Percentiles rank a stretch among this genome's conserved stretches.
Conservation (phyloP, 306 rosid species). For the Cicer cuneatum region DNA sequence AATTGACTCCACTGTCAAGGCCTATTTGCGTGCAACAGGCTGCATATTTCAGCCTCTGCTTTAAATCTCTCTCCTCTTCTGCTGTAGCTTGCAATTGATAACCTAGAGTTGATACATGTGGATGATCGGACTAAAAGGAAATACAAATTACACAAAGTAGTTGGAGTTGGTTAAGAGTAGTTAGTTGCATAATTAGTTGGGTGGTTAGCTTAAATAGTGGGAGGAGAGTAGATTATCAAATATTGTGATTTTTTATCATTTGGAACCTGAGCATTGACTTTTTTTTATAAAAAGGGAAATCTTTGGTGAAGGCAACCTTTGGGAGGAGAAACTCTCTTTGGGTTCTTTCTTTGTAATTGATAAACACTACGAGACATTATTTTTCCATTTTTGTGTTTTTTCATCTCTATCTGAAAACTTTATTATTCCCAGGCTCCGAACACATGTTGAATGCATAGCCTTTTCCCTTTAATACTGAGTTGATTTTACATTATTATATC, state of each 20-base stretch:
- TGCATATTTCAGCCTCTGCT: background rate
- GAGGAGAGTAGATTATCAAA: background rate
- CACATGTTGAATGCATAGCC: background rate
- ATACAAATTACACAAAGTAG: background rate
- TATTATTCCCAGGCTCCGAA: background rate
- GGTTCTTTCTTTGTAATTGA: background rate
- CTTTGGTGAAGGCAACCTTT: background rate
- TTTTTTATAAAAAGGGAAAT: background rate
- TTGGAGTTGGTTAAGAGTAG: slow-evolving; percentile 11
- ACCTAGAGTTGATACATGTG: background rate
- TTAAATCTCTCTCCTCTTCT: background rate
- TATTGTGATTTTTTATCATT: background rate
- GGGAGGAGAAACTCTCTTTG: slow-evolving; percentile 8
- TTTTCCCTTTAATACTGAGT: background rate
- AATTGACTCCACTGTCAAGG: background rate
- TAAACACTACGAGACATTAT: background rate
- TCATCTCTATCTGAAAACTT: background rate
- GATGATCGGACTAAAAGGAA: slow-evolving; percentile 1
- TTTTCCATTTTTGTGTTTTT: background rate
- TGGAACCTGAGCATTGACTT: background rate
- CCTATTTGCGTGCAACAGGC: background rate
- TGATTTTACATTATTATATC: slow-evolving; percentile 6
- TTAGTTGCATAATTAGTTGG: slow-evolving; percentile 4
- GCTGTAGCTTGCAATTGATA: background rate
- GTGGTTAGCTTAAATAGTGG: background rate